Evolutionary conservation across 805 yeast species (phyloP).

Genomic region (Saccharomycopsis lassenensis): DNA sequence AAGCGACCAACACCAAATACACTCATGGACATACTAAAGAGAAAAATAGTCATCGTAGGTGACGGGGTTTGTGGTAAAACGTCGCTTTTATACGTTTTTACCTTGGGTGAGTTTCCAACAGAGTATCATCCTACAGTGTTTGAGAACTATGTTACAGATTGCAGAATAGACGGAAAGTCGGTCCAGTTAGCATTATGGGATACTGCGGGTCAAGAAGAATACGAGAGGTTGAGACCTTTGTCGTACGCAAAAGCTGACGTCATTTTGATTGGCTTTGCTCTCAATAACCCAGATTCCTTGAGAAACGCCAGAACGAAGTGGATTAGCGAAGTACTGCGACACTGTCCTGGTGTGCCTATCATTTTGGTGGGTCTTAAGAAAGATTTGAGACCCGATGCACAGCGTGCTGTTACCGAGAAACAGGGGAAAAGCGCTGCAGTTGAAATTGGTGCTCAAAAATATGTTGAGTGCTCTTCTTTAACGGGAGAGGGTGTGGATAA

Average conservation of each 20-base stretch:
- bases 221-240: slow-evolving; percentile 78
- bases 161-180: slow-evolving; percentile 87
- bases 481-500: slow-evolving; percentile 95
- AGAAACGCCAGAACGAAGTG: slow-evolving; percentile 77
- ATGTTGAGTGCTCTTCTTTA: slow-evolving; percentile 81
- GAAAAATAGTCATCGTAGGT: slow-evolving; percentile 85
- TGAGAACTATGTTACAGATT: slow-evolving; percentile 89
- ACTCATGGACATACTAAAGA: slow-evolving; percentile 30
- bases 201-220: slow-evolving; percentile 95
- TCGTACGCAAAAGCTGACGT: slow-evolving; percentile 84
- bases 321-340: slow-evolving; percentile 72
- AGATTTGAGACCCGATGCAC: slow-evolving; percentile 47
- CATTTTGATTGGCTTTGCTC: slow-evolving; percentile 75
- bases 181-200: slow-evolving; percentile 89
- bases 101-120: slow-evolving; percentile 86
- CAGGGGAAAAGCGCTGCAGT: slow-evolving; percentile 65
- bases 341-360: slow-evolving; percentile 73
- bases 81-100: slow-evolving; percentile 79
- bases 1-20: no score
- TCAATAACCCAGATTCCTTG: slow-evolving; percentile 75
- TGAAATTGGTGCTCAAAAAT: slow-evolving; percentile 71
- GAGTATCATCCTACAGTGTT: slow-evolving; percentile 92
- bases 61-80: slow-evolving; percentile 96
- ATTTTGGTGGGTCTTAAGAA: slow-evolving; percentile 76
- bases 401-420: slow-evolving; percentile 38